These are phyloP conservation scores for Coniochaeta hoffmannii DNA, from an alignment of 2,329 filamentous ascomycete species.

Conservation along the genomic window DNA sequence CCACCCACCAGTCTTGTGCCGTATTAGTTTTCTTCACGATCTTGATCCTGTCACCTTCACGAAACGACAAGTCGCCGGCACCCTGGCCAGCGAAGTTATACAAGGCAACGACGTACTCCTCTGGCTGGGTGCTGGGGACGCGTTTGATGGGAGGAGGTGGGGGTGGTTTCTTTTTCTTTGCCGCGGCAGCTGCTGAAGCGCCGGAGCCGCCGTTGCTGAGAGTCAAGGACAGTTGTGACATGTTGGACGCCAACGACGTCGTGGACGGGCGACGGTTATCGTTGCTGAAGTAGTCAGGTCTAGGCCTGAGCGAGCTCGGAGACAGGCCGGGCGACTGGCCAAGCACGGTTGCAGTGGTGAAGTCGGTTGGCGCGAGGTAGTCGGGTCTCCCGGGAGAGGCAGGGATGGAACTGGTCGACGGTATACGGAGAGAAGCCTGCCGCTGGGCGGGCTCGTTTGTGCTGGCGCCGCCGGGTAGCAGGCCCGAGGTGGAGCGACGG, in stretches of 20 bases:
- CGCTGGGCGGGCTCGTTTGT: conserved; percentile 9
- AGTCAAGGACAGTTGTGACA: neutral
- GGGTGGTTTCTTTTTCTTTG: conserved; percentile 68
- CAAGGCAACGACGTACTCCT: conserved; percentile 60
- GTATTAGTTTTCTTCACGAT: conserved; percentile 73
- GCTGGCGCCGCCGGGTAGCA: conserved; percentile 27
- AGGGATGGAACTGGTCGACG: conserved; percentile 18
- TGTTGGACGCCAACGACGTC: conserved; percentile 17
- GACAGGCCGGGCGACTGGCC: conserved; percentile 13
- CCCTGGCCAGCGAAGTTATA: conserved; percentile 69
- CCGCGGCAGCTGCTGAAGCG: conserved; percentile 12
- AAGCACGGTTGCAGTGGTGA: conserved; percentile 34
- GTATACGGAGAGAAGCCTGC: conserved; percentile 20
- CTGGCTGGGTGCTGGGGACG: conserved; percentile 36
- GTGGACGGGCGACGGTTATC: conserved; percentile 13
- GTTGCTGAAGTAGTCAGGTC: conserved; percentile 4
- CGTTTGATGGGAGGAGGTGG: conserved; percentile 63
- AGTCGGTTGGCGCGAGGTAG: conserved; percentile 33
- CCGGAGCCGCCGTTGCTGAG: conserved; percentile 10
- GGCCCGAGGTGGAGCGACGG: conserved; percentile 31
- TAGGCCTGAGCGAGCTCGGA: conserved; percentile 3
- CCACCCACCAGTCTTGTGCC: conserved; percentile 84
- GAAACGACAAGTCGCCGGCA: conserved; percentile 64
- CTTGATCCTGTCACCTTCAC: conserved; percentile 69
- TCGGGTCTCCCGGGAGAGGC: conserved; percentile 16